Base-by-base conservation (phyloP, 768 basidiomycete genomes). In the Kwoniella shandongensis region DNA sequence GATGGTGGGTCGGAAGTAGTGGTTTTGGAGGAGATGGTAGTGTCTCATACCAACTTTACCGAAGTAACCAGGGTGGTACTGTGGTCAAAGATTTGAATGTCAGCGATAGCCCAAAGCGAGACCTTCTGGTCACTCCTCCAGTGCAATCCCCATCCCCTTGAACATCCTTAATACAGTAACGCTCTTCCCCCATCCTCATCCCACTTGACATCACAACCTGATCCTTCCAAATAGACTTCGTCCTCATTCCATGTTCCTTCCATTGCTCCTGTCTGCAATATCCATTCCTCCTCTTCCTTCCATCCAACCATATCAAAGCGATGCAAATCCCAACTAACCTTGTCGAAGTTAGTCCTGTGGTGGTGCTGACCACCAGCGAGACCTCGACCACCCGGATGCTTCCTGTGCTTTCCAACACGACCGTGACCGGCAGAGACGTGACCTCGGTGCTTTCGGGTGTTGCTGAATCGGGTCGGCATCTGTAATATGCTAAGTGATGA, bases 351-450 rank as follows among this genome's bases (percentile, higher is more conserved):
- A 76, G 88, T 93, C 61, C 92, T 90, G 86, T 99, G 96, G 84
- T 99, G 96, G 82, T 98, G 94, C 81, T 86, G 83, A 85, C 96
- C 96, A 91, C 96, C 96, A 53, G 78, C 79, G 77, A 98, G 89
- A 96, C 96, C 96, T 81, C 96, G 91, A 89, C 96, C 96, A 82
- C 96, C 96, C 54, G 96, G 96, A 78, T 97, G 94, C 81, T 97
- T 98, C 79, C 96, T 89, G 86, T 99, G 96, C 86, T 98, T 98
- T 71, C 96, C 96, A 76, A 99, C 90, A 88, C 96, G 94, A 79
- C 96, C 96, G 81, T 98, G 88, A 82, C 96, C 96, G 78, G 93
- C 92, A 69, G 94, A 99, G 73, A 99, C 93, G 83, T 98, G 93
- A 74, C 94, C 94, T 77, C 94, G 86, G 81, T 96, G 93, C 82